Evolutionary conservation across 1,139 yeast genomes (phyloP), one percentile per base, ranked within the genome.

Genomic region (Hansenula anomala): DNA sequence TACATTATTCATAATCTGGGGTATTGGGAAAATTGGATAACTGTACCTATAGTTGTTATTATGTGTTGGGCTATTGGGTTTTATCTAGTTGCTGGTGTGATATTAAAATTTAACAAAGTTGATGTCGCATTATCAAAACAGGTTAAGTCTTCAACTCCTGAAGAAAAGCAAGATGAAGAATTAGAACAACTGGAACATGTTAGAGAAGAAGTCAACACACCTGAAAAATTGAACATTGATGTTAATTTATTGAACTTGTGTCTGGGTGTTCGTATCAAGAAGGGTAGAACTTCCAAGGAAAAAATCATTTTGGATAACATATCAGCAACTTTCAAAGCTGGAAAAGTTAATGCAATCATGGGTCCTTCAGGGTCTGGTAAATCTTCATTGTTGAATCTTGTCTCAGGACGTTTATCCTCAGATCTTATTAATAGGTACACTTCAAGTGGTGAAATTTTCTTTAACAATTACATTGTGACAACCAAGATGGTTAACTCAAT

Each of bases 301-400:
- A 49, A 51, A 15, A 25, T 42, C 3, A 75, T 80, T 32, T 60
- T 85, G 36, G 58, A 73, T 29, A 63, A 71, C 17, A 63, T 86
- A 8, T 63, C 69, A 43, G 88, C 89, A 0, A 53, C 55, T 6
- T 86, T 87, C 58, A 61, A 66, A 30, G 76, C 85, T 3, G 77
- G 83, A 6, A 46, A 42, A 19, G 69, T 87, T n/a, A 87, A 86
- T 60, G 92, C 85, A 0, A 84, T 87, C 28, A 78, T 87, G 83
- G 96, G 96, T 0, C 95, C 95, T 0, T 84, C 94, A 2, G 95
- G 95, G 0, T 79, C 89, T 7, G 96, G 95, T 4, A 87, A 87
- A 55, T 80, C 94, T 0, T 81, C 95, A 0, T 59, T 86, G 24
- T 62, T 87, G 41, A 86, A 83, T 51, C 65, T 72, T 36, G 64